Conservation (phyloP, 2,329 filamentous ascomycete genomes). For the Aspergillus persii region DNA sequence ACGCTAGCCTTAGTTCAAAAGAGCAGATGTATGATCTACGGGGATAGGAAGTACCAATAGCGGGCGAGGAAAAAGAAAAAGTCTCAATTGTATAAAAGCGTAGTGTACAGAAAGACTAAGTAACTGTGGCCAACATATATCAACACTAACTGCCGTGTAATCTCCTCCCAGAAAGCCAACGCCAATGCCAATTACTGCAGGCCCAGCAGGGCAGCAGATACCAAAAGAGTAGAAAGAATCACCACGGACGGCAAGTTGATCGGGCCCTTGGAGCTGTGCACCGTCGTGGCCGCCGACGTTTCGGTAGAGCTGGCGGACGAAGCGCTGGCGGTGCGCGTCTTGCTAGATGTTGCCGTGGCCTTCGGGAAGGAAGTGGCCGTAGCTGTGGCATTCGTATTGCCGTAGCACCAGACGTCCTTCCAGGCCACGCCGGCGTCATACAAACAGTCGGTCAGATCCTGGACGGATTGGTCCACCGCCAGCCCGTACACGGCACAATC, state of each 20-base stretch:
- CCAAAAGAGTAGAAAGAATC: neutral
- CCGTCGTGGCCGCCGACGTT: neutral
- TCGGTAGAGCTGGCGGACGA: neutral
- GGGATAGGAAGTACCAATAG: no score
- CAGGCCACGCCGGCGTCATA: conserved; percentile 22
- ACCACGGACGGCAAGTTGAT: neutral
- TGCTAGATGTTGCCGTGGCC: conserved; percentile 10
- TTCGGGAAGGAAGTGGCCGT: conserved; percentile 17
- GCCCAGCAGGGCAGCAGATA: neutral
- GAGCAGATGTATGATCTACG: no score
- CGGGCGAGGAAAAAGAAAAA: no score
- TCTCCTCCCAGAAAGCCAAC: no score
- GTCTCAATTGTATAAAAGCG: no score
- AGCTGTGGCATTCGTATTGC: conserved; percentile 20
- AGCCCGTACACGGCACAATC: conserved; percentile 25
- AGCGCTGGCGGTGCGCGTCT: neutral
- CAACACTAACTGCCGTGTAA: no score
- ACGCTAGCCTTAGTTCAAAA: no score
- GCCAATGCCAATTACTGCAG: neutral
- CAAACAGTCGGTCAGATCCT: conserved; percentile 26
- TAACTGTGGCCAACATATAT: no score
- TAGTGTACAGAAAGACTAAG: no score
- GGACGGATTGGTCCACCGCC: conserved; percentile 21
- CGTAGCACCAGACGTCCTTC: conserved; percentile 26
- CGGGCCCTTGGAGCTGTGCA: neutral